Conservation (phyloP, 176 grass and related monocot genomes). For the Canna indica region DNA sequence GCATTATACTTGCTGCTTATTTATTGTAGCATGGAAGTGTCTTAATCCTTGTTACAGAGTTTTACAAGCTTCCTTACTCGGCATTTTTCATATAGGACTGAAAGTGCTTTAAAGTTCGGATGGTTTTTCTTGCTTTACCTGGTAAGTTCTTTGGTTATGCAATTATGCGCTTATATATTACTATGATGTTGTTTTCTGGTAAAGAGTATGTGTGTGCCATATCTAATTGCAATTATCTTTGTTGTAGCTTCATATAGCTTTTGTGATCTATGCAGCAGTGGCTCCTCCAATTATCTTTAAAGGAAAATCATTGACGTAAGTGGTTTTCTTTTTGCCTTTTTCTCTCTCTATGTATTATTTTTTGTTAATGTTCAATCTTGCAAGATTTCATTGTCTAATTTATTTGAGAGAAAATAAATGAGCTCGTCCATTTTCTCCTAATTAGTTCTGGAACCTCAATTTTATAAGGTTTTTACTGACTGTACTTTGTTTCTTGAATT, state of each 20-base stretch:
- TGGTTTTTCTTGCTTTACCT: conserved; percentile 94
- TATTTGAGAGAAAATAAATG: not conserved
- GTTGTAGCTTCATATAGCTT: conserved; percentile 80
- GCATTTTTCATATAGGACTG: conserved; percentile 58
- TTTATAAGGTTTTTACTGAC: too few relatives aligned
- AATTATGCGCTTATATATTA: not conserved
- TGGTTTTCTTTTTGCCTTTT: not conserved
- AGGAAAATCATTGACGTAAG: conserved; percentile 99
- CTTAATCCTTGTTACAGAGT: too few relatives aligned
- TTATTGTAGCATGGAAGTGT: not conserved
- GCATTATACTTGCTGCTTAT: not conserved
- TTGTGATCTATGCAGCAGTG: conserved; percentile 73
- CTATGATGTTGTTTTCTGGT: not conserved
- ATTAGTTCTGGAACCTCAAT: not conserved
- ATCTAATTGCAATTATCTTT: not conserved
- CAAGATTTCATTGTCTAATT: not conserved
- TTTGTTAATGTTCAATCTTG: not conserved
- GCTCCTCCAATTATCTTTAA: conserved; percentile 91
- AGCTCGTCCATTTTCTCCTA: not conserved
- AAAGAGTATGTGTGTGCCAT: not conserved
- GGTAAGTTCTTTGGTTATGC: conserved; percentile 29
- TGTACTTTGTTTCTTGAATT: not conserved
- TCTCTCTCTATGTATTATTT: not conserved
- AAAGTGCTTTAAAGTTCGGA: conserved; percentile 84
- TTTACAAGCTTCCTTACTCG: not conserved